Conservation (phyloP, 495 filamentous ascomycete genomes). For the Neurospora sp. region DNA sequence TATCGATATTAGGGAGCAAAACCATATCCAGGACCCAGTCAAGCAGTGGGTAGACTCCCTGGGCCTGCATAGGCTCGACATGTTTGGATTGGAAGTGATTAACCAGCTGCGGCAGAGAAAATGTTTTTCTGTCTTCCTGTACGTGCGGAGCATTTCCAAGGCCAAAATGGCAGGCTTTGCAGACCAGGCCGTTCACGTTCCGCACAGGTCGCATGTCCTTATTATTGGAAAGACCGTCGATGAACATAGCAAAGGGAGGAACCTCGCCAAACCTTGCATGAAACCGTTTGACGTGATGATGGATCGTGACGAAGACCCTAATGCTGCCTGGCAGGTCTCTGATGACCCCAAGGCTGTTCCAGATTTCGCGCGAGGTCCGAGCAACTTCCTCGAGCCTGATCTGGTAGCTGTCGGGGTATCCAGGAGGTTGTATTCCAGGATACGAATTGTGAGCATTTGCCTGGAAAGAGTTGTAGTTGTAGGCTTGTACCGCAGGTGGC, state of each 20-base stretch:
- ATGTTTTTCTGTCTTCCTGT: constrained; percentile 38
- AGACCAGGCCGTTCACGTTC: constrained; percentile 53
- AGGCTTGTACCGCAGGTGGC: constrained; percentile 11
- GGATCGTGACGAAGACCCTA: constrained; percentile 52
- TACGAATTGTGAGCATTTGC: constrained; percentile 10
- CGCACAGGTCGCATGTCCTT: constrained; percentile 57
- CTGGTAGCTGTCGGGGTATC: constrained; percentile 31
- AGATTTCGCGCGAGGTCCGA: constrained; percentile 48
- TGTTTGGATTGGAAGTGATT: constrained; percentile 60
- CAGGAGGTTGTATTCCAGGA: constrained; percentile 1
- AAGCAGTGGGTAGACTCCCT: constrained; percentile 11
- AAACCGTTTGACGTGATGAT: constrained; percentile 48
- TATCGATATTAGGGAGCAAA: constrained; percentile 44
- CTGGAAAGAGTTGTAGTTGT: constrained; percentile 18
- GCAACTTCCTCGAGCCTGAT: constrained; percentile 49
- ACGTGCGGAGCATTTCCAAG: constrained; percentile 23
- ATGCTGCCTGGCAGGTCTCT: constrained; percentile 54
- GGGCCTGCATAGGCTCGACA: constrained; percentile 24
- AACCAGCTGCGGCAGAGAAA: constrained; percentile 50
- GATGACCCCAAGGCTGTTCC: constrained; percentile 48
- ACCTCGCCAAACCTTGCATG: constrained; percentile 42
- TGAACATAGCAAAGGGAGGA: constrained; percentile 50
- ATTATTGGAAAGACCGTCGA: constrained; percentile 55
- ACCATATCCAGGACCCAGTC: constrained; percentile 69
- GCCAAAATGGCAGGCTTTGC: constrained; percentile 45